phyloP scores from a whole-genome alignment of 768 basidiomycete species.

The Psilocybe sp. region DNA sequence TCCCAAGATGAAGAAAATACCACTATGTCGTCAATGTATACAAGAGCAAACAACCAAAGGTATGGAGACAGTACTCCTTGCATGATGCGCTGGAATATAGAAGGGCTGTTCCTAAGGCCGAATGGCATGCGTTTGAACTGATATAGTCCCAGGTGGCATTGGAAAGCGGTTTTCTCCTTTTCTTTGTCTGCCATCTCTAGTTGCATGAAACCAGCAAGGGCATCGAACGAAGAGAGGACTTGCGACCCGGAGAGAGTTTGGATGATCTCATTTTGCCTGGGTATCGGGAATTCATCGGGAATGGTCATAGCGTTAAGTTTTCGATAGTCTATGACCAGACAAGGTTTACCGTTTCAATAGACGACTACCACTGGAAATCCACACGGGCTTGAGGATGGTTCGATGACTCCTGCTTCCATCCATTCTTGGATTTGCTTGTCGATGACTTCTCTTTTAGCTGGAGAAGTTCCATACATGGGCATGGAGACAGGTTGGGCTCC shows the following conservation, averaged over 20 bases:
- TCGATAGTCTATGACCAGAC: constrained; percentile 32
- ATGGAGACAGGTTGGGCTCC: constrained; percentile 25
- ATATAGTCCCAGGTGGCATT: background rate
- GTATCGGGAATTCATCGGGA: constrained; percentile 20
- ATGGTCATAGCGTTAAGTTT: constrained; percentile 1
- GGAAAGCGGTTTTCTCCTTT: background rate
- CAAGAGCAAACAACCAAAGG: constrained; percentile 1
- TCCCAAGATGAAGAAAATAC: background rate
- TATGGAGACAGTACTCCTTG: background rate
- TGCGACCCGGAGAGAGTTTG: constrained; percentile 27
- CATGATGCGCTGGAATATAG: constrained; percentile 3
- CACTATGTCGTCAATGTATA: constrained; percentile 6
- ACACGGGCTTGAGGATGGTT: constrained; percentile 37
- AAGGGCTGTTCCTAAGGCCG: background rate
- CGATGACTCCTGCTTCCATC: constrained; percentile 35
- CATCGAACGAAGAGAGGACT: constrained; percentile 14
- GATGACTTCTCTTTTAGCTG: constrained; percentile 23
- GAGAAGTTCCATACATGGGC: constrained; percentile 22
- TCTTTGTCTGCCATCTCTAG: constrained; percentile 16
- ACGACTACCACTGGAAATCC: constrained; percentile 28
- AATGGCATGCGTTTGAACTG: constrained; percentile 6
- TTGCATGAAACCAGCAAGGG: constrained; percentile 36
- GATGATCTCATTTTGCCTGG: constrained; percentile 18
- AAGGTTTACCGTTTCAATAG: constrained; percentile 34
- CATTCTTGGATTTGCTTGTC: constrained; percentile 22